Base-by-base conservation (phyloP, 2,329 filamentous ascomycete genomes). In the Claviceps monticola region DNA sequence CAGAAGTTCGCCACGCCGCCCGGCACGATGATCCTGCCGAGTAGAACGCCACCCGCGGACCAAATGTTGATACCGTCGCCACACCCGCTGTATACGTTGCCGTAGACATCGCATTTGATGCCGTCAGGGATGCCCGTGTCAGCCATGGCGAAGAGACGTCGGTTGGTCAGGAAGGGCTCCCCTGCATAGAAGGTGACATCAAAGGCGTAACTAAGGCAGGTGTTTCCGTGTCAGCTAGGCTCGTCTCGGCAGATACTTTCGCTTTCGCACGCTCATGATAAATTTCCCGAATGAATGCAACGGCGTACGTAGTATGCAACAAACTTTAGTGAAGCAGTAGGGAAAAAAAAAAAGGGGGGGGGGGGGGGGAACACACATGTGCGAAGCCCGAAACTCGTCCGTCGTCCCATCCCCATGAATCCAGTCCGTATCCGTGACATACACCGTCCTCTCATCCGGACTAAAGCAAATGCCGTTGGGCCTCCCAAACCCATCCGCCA, bases 401-500 rank as follows among this genome's bases (percentile, higher is more conserved):
- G 41, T 43, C 41, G 41, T 43, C 17, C 41, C 41, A 19, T 43
- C 41, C 4, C 41, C 41, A 19, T 43, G 41, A 13, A 43, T 23
- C 41, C 41, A 43, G 3, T 43, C 41, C 41, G 75, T 79, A 57
- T 83, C 79, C 8, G 76, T 74, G 3, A 82, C 64, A 53, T 83
- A 83, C 2, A 74, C 65, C 21, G 71, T 65, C 7, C 62, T 61
- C 19, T 77, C 75, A 53, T 74, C 71, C 0, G 76, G 78, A 0
- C 74, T 76, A 58, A 82, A 82, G 1, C 70, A 71, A 42, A 82
- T 62, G 7, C 79, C 79, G 55, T 83, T 83, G 0, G 76, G 76
- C 37, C 73, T 66, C 0, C 60, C 67, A 51, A 83, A 78, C 0
- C 71, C 77, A 57, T 83, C 79, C 0, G 79, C 79, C 3, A 79